Evolutionary conservation across 768 basidiomycete species (phyloP), one percentile per base, ranked within the genome.

Genomic region (Tulasnella sp.): DNA sequence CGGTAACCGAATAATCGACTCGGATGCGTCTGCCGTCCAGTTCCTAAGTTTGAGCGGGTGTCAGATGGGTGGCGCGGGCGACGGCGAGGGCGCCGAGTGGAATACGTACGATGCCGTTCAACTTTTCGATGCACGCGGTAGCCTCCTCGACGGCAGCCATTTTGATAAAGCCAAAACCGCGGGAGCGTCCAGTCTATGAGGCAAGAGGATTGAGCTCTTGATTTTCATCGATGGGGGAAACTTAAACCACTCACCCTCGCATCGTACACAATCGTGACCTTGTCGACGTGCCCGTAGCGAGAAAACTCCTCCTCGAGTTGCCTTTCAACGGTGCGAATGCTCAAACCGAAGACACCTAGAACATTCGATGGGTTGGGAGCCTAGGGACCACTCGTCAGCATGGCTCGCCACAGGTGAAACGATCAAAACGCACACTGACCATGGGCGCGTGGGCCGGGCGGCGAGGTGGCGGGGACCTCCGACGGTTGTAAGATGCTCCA

Each of bases 311-410:
- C 94, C 82, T 98, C 95, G 73, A 99, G 87, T 84, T 99, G 97
- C 58, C 94, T 90, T 84, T 99, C 97, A 77, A 92, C 90, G 4
- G 97, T 98, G 77, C 97, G 91, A 79, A 99, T 97, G 83, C 95
- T 97, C 58, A 99, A 87, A n/a, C 97, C 97, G 82, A 99, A 99
- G n/a, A 98, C 96, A 79, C 97, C 97, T 81, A 99, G 89, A 42
- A 97, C 96, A 80, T 89, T 92, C 82, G 93, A 92, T 31, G 96
- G 94, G 85, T 92, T 93, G 74, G 95, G 94, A 82, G 93, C 93
- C 94, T 95, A 81, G 84, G 62, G 82, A 79, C 84, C 89, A 85
- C 76, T 48, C 42, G 24, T 36, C 46, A 83, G 48, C 34, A 58
- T 40, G 31, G 78, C 72, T 52, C 42, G 80, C 78, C 74, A 24